Conservation (phyloP, 306 rosid species). For the Vigna trinervia region DNA sequence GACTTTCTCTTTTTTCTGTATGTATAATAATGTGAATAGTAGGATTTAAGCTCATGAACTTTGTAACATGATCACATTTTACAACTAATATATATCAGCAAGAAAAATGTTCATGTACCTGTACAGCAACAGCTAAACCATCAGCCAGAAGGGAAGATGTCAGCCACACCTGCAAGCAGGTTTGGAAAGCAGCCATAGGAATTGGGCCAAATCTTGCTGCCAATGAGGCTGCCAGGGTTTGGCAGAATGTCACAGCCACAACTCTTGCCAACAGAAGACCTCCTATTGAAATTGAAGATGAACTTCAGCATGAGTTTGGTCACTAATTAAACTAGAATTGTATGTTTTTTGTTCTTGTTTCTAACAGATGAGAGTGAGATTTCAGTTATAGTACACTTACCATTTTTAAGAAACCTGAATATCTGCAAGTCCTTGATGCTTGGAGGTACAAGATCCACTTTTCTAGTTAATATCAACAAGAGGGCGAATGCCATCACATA, state of each 20-base stretch:
- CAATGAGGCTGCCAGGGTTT: constrained; percentile 87
- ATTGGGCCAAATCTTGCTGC: constrained; percentile 84
- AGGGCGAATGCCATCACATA: constrained; percentile 78
- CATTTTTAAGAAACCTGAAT: constrained; percentile 81
- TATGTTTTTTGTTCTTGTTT: neutral
- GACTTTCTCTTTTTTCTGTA: too few relatives aligned
- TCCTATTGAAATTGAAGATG: constrained; percentile 53
- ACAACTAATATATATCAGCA: neutral
- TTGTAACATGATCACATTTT: neutral
- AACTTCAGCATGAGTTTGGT: neutral
- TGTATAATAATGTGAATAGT: too few relatives aligned
- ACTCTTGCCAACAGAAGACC: constrained; percentile 75
- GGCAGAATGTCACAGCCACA: constrained; percentile 93
- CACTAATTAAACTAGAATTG: neutral
- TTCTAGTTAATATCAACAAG: constrained; percentile 60
- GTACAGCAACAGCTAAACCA: constrained; percentile 92
- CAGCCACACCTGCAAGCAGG: constrained; percentile 91
- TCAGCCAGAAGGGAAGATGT: constrained; percentile 93
- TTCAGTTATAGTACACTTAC: constrained; percentile 46
- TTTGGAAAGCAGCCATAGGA: constrained; percentile 97
- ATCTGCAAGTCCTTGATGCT: constrained; percentile 78
- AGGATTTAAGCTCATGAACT: too few relatives aligned
- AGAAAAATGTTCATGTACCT: constrained; percentile 52
- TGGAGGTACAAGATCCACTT: constrained; percentile 80
- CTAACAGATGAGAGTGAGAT: neutral